Evolutionary conservation across 2,329 filamentous ascomycete genomes (phyloP).

Genomic region (Ilyonectria mors-panacis): DNA sequence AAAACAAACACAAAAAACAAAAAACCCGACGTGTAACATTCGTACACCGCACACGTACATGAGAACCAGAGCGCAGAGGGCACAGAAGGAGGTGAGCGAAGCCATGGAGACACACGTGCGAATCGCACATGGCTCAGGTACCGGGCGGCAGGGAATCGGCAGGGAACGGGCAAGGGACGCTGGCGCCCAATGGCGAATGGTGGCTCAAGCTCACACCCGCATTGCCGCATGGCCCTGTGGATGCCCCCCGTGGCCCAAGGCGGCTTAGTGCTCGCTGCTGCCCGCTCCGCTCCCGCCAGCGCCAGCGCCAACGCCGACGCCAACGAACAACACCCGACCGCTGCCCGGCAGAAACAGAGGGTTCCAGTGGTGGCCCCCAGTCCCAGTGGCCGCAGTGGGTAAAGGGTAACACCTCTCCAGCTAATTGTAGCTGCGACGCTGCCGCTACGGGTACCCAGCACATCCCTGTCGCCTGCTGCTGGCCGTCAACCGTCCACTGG

Average conservation of each 20-base stretch:
- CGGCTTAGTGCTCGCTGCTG: conserved; percentile 22
- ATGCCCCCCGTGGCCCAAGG: conserved; percentile 14
- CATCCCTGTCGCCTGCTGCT: conserved; percentile 4
- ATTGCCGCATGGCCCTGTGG: conserved; percentile 29
- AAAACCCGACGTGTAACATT: conserved; percentile 4
- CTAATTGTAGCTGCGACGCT: not conserved
- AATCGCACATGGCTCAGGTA: conserved; percentile 32
- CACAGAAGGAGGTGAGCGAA: not conserved
- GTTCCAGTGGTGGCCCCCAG: not conserved
- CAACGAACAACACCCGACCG: conserved; percentile 9
- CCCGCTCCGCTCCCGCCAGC: conserved; percentile 31
- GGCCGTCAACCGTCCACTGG: conserved; percentile 8
- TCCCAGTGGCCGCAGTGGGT: not conserved
- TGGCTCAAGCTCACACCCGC: conserved; percentile 18
- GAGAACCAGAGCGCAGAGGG: not conserved
- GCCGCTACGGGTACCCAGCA: conserved; percentile 4
- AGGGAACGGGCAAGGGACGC: conserved; percentile 19
- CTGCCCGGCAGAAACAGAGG: not conserved
- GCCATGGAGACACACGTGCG: conserved; percentile 19
- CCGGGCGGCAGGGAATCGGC: conserved; percentile 25
- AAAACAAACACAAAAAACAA: not conserved
- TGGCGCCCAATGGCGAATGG: conserved; percentile 8
- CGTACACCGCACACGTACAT: not conserved
- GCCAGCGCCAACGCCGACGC: conserved; percentile 28
- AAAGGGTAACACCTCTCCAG: not conserved